Evolutionary conservation across 2,329 filamentous ascomycete species (phyloP), one percentile per base, ranked within the genome.

Genomic region (Pyricularia pennisetigena): DNA sequence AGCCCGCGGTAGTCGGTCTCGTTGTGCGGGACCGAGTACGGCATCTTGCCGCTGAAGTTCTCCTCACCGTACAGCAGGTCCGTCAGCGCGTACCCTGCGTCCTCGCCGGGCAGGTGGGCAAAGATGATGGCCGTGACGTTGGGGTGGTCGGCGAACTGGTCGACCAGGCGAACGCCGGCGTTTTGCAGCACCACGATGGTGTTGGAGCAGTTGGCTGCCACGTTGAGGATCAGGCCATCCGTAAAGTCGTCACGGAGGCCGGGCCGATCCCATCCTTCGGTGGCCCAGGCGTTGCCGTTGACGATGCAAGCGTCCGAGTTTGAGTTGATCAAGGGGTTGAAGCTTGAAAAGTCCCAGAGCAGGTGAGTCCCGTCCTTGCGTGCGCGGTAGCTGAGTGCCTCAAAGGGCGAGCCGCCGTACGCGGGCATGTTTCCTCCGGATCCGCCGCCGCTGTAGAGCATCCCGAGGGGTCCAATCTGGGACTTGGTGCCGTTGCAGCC

Each of bases 161-260:
- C 83, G 2, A 85, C 79, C 0, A 84, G 70, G 2, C 83, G 77
- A 6, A 81, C 78, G 2, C 83, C 83, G 3, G 82, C 82, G 41
- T 83, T 83, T 73, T 85, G 82, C 20, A 85, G 76, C 0, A 83
- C 76, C 1, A 84, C 83, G 16, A 84, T 78, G 4, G 82, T 83
- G 66, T 81, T 83, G 67, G 76, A 76, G 72, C 83, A 86, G 62
- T 79, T 77, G 2, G 75, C 74, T 0, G 85, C 84, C 0, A 86
- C 81, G 61, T 82, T 82, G 1, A 72, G 74, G 20, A 87, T 79
- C 0, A 86, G 75, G 0, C 73, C 73, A 69, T 87, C 83, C 9
- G 81, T 83, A 35, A 82, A 82, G 70, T 87, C 89, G 74, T 91
- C 89, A 65, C 83, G 82, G 67, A 91, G 79, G 10, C 81, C 82